These are phyloP conservation scores for Rhododendron simsii DNA, from an alignment of 148 eudicot genomes.

Conservation along the genomic window DNA sequence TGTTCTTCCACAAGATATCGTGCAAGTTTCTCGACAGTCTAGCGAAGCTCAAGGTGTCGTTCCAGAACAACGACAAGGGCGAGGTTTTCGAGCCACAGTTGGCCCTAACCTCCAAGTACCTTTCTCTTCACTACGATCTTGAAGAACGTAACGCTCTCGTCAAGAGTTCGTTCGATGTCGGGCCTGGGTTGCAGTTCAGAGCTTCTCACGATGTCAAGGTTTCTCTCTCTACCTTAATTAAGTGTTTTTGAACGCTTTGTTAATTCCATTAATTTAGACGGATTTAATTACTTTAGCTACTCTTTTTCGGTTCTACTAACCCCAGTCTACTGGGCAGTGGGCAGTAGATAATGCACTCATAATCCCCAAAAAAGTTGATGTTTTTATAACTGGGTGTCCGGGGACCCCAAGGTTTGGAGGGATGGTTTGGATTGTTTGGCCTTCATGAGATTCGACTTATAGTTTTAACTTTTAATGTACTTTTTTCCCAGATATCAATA, in stretches of 20 bases:
- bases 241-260: not conserved
- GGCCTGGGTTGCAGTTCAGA: constrained; percentile 47
- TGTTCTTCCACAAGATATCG: constrained; percentile 66
- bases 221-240: not conserved
- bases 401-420: not conserved
- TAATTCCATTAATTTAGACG: not conserved
- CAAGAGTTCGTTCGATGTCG: constrained; percentile 45
- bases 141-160: constrained; percentile 64
- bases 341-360: not conserved
- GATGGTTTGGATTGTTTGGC: too few relatives aligned
- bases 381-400: not conserved
- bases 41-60: constrained; percentile 67
- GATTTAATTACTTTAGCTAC: not conserved
- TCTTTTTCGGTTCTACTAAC: not conserved
- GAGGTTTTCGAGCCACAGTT: constrained; percentile 62
- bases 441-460: too few relatives aligned
- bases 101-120: constrained; percentile 46
- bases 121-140: constrained; percentile 61
- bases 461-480: too few relatives aligned
- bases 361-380: too few relatives aligned
- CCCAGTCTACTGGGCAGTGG: not conserved
- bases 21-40: constrained; percentile 65
- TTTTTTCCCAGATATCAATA: too few relatives aligned
- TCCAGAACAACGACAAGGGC: constrained; percentile 55
- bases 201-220: constrained; percentile 72